Base-by-base conservation (phyloP, 768 basidiomycete species). In the Suillus sp. region DNA sequence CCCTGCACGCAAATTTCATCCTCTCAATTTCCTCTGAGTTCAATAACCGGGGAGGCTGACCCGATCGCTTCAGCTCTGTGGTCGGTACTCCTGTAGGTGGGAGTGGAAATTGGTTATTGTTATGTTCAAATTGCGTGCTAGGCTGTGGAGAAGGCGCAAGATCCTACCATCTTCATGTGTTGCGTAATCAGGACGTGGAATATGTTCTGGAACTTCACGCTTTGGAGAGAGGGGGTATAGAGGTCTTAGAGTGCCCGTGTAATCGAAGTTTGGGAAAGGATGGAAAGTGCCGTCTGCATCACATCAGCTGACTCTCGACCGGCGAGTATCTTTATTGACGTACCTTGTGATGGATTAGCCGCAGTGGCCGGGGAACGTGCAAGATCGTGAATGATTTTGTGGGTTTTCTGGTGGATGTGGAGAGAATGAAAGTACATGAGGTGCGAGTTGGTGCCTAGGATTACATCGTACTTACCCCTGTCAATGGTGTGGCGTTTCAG, bases 151-250 rank as follows among this genome's bases (percentile, higher is more conserved):
- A 62, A 76, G 42, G 65, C 55, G 34, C 61, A 58, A 62, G 50
- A 77, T 68, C 81, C 80, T 73, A 92, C 91, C 84, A 67, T 86
- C 79, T 66, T 85, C 80, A 30, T 72, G 69, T 20, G 67, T 64
- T 22, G 91, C 92, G 78, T 98, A 97, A 70, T 99, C 97, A 4
- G 97, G 97, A 62, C 86, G 80, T 11, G 83, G 84, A 68, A 99
- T 97, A 71, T 94, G 88, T 32, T 82, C 84, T 10, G 96, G 97
- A 3, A 99, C 87, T 5, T 71, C 72, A 35, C 96, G 87, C 67
- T 80, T 89, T 5, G 88, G 79, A 34, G 93, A 91, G 47, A 97
- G 81, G n/a, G 96, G 96, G 77, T 98, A 97, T 42, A 85, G 81
- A 1, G 96, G 95, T 66, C 90, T 84, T 63, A 96, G 62, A 1